Conservation (phyloP, 176 grass and related monocot genomes). For the Olyra latifolia region DNA sequence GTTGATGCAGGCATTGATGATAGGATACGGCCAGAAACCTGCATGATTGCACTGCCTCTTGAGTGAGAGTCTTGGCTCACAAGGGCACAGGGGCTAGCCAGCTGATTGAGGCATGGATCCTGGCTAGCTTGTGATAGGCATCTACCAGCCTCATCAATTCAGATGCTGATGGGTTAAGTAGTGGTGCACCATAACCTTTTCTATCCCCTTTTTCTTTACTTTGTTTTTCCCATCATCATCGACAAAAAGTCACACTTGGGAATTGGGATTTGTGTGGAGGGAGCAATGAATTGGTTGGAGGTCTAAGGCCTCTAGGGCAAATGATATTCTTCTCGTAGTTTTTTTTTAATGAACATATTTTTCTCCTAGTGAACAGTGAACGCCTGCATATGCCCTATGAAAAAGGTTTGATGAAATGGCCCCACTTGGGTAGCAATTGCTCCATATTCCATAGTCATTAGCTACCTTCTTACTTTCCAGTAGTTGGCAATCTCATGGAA, state of each 20-base stretch:
- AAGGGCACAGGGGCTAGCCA: background rate
- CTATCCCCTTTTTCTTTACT: background rate
- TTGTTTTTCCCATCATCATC: background rate
- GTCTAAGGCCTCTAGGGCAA: slow-evolving; percentile 9
- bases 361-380: background rate
- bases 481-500: no score
- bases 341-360: no score
- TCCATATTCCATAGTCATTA: slow-evolving; percentile 4
- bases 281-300: background rate
- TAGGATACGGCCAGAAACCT: slow-evolving; percentile 13
- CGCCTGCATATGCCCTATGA: background rate
- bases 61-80: background rate
- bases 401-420: background rate
- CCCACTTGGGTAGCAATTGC: background rate
- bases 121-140: background rate
- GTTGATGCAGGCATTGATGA: slow-evolving; percentile 23
- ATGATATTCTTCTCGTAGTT: background rate
- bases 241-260: slow-evolving; percentile 20
- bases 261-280: slow-evolving; percentile 15
- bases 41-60: slow-evolving; percentile 16
- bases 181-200: slow-evolving; percentile 24
- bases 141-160: slow-evolving; percentile 13
- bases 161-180: slow-evolving; percentile 1
- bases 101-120: slow-evolving; percentile 27
- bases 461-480: background rate